Evolutionary conservation across 345 rosid genomes (phyloP), one percentile per base, ranked within the genome.

Genomic region (Brassica incana): DNA sequence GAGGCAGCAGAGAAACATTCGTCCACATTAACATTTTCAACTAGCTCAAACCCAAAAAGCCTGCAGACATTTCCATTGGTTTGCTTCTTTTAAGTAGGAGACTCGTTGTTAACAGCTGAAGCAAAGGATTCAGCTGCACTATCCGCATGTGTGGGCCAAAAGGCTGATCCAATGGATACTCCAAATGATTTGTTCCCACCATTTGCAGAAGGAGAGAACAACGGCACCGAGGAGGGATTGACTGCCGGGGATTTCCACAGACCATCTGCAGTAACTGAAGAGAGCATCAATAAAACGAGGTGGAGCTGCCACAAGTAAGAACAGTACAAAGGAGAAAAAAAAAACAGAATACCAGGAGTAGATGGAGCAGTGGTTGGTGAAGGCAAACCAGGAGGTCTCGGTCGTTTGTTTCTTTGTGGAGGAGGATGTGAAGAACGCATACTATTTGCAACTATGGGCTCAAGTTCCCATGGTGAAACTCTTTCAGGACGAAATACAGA

Each of bases 381-480:
- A 77, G 90, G 94, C 38, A 90, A 84, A 86, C 85, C 92, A 35
- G 90, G 84, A 45, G 94, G 90, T 54, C 98, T 85, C 8, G 88
- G 81, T 80, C 99, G 89, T 81, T 95, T 91, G 85, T 85, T 89
- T 88, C 97, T 90, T 68, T 82, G 98, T 25, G 84, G 73, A 69
- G 94, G 92, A 40, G 94, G 73, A 72, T 65, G 73, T 12, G 82
- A 86, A 36, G 97, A 75, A 73, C 91, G 85, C 23, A 6, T 15
- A 67, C 77, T 84, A 56, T 86, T 78, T 36, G 92, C 88, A 78
- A 92, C 85, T 78, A 93, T 88, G n/a, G 97, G 98, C 79, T 96
- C 99, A 77, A 96, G 78, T 79, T 96, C 99, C 99, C 99, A 96
- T 1, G 97, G 81, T 25, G 98, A 90, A 56, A 91, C 97, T 85